These are phyloP conservation scores for Prinsepia uniflora DNA, from an alignment of 306 rosid species.

Conservation along the genomic window DNA sequence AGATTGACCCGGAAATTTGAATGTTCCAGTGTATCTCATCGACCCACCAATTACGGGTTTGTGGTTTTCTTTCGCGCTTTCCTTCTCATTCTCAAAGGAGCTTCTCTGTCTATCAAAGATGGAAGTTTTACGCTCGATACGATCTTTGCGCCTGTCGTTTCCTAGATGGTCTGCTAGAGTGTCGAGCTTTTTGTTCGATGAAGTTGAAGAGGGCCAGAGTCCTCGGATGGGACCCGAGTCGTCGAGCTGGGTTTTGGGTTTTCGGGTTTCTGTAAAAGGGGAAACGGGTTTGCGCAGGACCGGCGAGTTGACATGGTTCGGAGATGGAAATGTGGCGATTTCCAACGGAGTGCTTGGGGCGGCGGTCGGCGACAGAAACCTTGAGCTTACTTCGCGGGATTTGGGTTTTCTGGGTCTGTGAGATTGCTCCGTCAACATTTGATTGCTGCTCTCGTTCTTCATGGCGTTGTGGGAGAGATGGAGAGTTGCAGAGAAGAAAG, in stretches of 20 bases:
- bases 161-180: slow-evolving; percentile 71
- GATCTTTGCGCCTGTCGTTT: slow-evolving; percentile 49
- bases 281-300: slow-evolving; percentile 34
- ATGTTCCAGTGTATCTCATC: slow-evolving; percentile 30
- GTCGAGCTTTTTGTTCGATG: slow-evolving; percentile 27
- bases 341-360: slow-evolving; percentile 28
- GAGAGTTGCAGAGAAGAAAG: background rate
- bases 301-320: slow-evolving; percentile 43
- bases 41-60: slow-evolving; percentile 41
- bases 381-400: slow-evolving; percentile 52
- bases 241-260: slow-evolving; percentile 32
- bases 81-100: slow-evolving; percentile 13
- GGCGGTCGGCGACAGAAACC: slow-evolving; percentile 44
- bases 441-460: slow-evolving; percentile 32
- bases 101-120: slow-evolving; percentile 30
- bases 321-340: slow-evolving; percentile 25
- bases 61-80: slow-evolving; percentile 45
- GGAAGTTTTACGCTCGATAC: slow-evolving; percentile 15
- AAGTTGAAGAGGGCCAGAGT: slow-evolving; percentile 63
- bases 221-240: slow-evolving; percentile 35
- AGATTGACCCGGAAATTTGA: slow-evolving; percentile 9
- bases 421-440: slow-evolving; percentile 32
- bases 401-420: slow-evolving; percentile 41
- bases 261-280: slow-evolving; percentile 14
- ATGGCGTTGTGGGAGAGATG: background rate